Evolutionary conservation across 441 rosid species (phyloP), one percentile per base, ranked within the genome.

Genomic region (Bocquillonia castaneifolia): DNA sequence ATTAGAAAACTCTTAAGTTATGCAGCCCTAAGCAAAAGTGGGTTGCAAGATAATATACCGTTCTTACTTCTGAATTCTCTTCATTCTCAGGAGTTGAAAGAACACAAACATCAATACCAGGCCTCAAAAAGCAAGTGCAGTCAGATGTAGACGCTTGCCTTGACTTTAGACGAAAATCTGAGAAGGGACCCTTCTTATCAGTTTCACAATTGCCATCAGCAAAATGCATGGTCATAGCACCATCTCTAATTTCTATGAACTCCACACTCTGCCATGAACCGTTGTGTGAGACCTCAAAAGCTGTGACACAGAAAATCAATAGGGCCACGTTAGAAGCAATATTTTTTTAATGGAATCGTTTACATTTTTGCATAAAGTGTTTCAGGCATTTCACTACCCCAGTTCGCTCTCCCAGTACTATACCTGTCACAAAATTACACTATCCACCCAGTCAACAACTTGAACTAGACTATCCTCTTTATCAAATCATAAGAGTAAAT

Each of bases 41-140:
- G 69, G 82, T 84, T 72, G 80, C 88, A 28, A 77, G 85, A 26
- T 74, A 72, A 34, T 42, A 61, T 69, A n/a, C n/a, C n/a, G 32
- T 64, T 73, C 74, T 75, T 45, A 79, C 84, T 48, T 71, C 84
- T 7, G 72, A 29, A 70, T 42, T 44, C 45, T 60, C 81, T 10
- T 40, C 28, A 40, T 57, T 52, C 37, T 66, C 28, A 17, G 84
- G 48, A 26, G 67, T 22, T 74, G 82, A 70, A 62, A 86, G 84
- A 58, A 90, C 82, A 28, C 96, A 89, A 72, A 93, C 75, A 74
- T 93, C 99, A 73, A 91, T 44, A 17, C 86, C 85, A 40, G 92
- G 89, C 73, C 99, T 83, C 70, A 93, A 73, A 72, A 85, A 83
- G 75, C 95, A 88, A 40, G 81, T 86, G 74, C 97, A 93, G 66